These are phyloP conservation scores for Ottelia alismoides DNA, from an alignment of 106 monocot species.

Conservation along the genomic window DNA sequence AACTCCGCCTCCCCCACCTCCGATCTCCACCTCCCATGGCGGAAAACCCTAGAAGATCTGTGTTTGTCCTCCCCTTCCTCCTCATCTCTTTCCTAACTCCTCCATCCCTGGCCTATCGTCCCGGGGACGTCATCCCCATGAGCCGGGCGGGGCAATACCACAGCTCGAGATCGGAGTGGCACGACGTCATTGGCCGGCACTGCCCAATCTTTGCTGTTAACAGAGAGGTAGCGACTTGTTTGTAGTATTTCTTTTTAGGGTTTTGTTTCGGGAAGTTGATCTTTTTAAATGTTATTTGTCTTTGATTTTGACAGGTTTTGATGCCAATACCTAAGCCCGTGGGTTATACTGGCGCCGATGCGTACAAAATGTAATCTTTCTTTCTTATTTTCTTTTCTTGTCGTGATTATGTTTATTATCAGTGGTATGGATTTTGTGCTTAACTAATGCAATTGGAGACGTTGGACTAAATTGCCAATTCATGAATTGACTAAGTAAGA, in stretches of 20 bases:
- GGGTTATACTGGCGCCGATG: conserved; percentile 91
- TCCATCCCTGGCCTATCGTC: conserved; percentile 54
- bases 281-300: neutral
- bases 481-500: too few relatives aligned
- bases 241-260: neutral
- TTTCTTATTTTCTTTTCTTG: neutral
- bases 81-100: conserved; percentile 18
- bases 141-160: conserved; percentile 87
- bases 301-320: conserved; percentile 40
- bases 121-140: conserved; percentile 85
- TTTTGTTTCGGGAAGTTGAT: neutral
- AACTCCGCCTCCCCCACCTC: too few relatives aligned
- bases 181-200: conserved; percentile 81
- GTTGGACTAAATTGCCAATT: too few relatives aligned
- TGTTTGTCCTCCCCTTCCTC: conserved; percentile 5
- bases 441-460: neutral
- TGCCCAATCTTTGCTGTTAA: conserved; percentile 92
- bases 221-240: conserved; percentile 42
- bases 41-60: too few relatives aligned
- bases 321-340: conserved; percentile 71
- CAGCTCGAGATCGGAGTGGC: conserved; percentile 57
- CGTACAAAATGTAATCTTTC: conserved; percentile 80
- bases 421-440: neutral
- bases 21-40: too few relatives aligned
- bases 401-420: neutral